Evolutionary conservation across 1,139 yeast species (phyloP).

Genomic region (Sugiyamaella xylanicola): DNA sequence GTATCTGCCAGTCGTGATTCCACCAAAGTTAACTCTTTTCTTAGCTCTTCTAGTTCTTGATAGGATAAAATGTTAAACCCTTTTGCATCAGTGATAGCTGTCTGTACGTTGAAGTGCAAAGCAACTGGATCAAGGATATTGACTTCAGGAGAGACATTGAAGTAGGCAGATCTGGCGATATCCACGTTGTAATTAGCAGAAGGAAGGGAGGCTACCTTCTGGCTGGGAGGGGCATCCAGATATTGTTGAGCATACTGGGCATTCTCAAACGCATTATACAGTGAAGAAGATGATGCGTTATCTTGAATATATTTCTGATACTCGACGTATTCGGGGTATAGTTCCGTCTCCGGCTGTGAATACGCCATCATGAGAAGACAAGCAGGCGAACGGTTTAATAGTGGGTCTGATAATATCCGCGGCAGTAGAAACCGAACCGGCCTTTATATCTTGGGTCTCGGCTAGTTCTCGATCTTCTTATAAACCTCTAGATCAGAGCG

Average conservation of each 20-base stretch:
- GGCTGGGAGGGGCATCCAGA: constrained; percentile 36
- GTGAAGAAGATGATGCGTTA: constrained; percentile 10
- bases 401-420: too few relatives aligned
- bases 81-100: constrained; percentile 39
- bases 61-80: constrained; percentile 38
- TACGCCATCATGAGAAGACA: background rate
- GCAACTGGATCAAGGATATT: constrained; percentile 35
- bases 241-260: constrained; percentile 46
- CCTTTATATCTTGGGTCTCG: too few relatives aligned
- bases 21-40: constrained; percentile 34
- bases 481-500: too few relatives aligned
- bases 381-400: background rate
- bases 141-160: constrained; percentile 34
- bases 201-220: background rate
- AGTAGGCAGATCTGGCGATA: constrained; percentile 29
- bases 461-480: too few relatives aligned
- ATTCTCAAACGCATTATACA: constrained; percentile 33
- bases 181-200: constrained; percentile 19
- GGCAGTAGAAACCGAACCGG: too few relatives aligned
- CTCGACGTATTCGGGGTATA: constrained; percentile 22
- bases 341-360: constrained; percentile 6
- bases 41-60: constrained; percentile 38
- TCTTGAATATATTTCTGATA: constrained; percentile 19
- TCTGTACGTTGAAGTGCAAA: constrained; percentile 37
- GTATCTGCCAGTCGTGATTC: constrained; percentile 35